Evolutionary conservation across 2,329 filamentous ascomycete species (phyloP).

Genomic region (Emericellopsis cladophorae): DNA sequence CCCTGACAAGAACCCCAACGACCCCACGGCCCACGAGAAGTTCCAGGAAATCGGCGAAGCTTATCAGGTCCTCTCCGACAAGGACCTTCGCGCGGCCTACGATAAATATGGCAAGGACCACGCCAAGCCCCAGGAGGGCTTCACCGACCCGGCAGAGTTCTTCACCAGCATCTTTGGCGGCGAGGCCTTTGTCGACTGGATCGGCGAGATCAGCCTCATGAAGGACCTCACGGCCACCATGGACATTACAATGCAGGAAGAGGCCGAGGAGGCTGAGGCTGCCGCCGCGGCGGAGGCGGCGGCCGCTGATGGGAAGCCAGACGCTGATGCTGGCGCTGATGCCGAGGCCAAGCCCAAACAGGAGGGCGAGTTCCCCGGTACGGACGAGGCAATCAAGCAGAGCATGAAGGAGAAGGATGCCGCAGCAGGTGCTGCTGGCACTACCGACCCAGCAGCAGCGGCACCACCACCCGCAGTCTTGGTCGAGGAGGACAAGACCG

Average conservation of each 20-base stretch:
- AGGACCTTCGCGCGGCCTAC: slow-evolving; percentile 79
- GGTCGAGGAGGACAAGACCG: slow-evolving; percentile 23
- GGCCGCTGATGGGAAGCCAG: slow-evolving; percentile 25
- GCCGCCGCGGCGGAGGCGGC: slow-evolving; percentile 38
- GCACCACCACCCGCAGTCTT: slow-evolving; percentile 23
- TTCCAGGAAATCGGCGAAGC: slow-evolving; percentile 79
- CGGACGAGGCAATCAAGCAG: slow-evolving; percentile 42
- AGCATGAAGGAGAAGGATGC: slow-evolving; percentile 31
- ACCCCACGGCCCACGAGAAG: slow-evolving; percentile 84
- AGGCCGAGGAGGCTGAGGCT: slow-evolving; percentile 46
- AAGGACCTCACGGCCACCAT: slow-evolving; percentile 96
- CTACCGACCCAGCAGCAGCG: slow-evolving; percentile 9
- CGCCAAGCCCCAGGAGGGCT: slow-evolving; percentile 80
- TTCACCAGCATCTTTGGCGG: slow-evolving; percentile 98
- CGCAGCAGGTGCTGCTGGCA: slow-evolving; percentile 11
- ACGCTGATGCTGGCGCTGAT: slow-evolving; percentile 16
- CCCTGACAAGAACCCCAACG: slow-evolving; percentile 95
- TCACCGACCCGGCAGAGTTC: slow-evolving; percentile 93
- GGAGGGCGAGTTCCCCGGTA: slow-evolving; percentile 42
- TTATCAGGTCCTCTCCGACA: slow-evolving; percentile 74
- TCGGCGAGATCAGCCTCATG: slow-evolving; percentile 96
- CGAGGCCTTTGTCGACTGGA: slow-evolving; percentile 90
- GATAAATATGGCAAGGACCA: slow-evolving; percentile 96
- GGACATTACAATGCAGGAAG: slow-evolving; percentile 89
- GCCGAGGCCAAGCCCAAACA: slow-evolving; percentile 6